These are phyloP conservation scores for Daldinia caldariorum DNA, from an alignment of 495 filamentous ascomycete species.

Conservation along the genomic window DNA sequence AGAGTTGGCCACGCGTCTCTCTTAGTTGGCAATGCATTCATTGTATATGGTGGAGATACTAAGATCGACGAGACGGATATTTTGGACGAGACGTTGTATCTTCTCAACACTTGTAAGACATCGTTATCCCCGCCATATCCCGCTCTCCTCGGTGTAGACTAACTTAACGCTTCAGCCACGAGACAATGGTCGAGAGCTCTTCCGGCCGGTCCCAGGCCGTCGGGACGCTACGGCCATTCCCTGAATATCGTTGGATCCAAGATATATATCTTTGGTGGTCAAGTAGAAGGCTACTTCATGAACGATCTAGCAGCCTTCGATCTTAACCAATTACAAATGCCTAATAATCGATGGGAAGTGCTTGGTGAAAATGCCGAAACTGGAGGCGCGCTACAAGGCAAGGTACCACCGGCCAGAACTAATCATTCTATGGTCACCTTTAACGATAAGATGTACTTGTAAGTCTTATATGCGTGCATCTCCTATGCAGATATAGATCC, in stretches of 20 bases:
- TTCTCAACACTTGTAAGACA: constrained; percentile 93
- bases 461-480: constrained; percentile 53
- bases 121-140: constrained; percentile 25
- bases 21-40: constrained; percentile 97
- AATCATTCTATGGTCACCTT: constrained; percentile 95
- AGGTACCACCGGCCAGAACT: constrained; percentile 88
- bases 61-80: constrained; percentile 93
- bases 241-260: constrained; percentile 95
- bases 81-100: constrained; percentile 93
- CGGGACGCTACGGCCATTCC: constrained; percentile 95
- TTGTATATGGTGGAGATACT: constrained; percentile 98
- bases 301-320: constrained; percentile 98
- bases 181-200: constrained; percentile 96
- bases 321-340: constrained; percentile 88
- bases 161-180: constrained; percentile 70
- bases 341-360: constrained; percentile 91
- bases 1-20: constrained; percentile 95
- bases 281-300: constrained; percentile 97
- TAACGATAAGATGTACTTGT: constrained; percentile 94
- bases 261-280: constrained; percentile 96
- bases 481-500: constrained; percentile 2
- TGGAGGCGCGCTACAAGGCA: constrained; percentile 68
- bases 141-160: constrained; percentile 19
- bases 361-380: constrained; percentile 81
- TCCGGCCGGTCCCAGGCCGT: constrained; percentile 81